phyloP scores from a whole-genome alignment of 129 eudicot species.

The Centaurea solstitialis region DNA sequence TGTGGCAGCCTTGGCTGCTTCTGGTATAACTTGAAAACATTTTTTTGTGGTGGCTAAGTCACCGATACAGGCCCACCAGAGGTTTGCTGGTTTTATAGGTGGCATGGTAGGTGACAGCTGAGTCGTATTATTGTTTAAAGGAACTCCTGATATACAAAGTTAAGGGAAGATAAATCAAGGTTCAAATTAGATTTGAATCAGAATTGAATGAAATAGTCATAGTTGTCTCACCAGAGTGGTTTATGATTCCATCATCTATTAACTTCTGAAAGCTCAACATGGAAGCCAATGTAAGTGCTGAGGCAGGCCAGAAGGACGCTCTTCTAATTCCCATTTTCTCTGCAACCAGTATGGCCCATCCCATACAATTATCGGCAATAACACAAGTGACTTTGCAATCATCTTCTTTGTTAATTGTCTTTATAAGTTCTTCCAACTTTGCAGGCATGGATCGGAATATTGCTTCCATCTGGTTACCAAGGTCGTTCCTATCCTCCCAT shows the following conservation, averaged over 20 bases:
- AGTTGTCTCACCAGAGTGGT: conserved; percentile 34
- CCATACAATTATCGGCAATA: conserved; percentile 33
- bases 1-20: conserved; percentile 11
- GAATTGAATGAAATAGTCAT: neutral
- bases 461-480: conserved; percentile 17
- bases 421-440: conserved; percentile 29
- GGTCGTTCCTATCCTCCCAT: conserved; percentile 29
- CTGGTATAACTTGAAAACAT: neutral
- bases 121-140: conserved; percentile 30
- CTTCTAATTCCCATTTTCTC: conserved; percentile 8
- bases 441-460: conserved; percentile 27
- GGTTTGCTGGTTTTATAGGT: conserved; percentile 26
- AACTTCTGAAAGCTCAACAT: conserved; percentile 16
- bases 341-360: conserved; percentile 24
- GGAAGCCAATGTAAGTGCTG: conserved; percentile 26
- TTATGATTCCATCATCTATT: conserved; percentile 39
- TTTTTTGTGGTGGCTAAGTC: conserved; percentile 5
- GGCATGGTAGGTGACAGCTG: conserved; percentile 37
- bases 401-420: conserved; percentile 28
- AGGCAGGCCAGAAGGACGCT: conserved; percentile 20
- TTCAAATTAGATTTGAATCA: neutral
- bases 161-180: neutral
- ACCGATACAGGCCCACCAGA: conserved; percentile 26
- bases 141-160: conserved; percentile 31
- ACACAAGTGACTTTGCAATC: conserved; percentile 26